Evolutionary conservation across 345 rosid species (phyloP), one percentile per base, ranked within the genome.

Genomic region (Salix brachista): DNA sequence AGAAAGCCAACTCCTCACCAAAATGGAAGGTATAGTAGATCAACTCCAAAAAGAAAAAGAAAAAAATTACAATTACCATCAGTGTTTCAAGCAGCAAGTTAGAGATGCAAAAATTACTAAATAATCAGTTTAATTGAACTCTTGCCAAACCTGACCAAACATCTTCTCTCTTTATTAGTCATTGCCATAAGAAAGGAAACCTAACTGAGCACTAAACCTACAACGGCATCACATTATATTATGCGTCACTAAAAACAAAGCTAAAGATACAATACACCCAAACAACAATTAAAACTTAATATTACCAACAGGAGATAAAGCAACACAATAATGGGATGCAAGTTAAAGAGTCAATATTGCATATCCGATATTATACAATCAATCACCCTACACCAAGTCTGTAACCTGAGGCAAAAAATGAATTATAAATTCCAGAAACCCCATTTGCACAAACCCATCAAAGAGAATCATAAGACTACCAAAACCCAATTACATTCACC

Each of bases 341-440:
- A 68, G 67, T 69, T 58, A 42, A 19, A 70, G 23, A 71, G 65
- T 36, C 67, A 77, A 71, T 71, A 71, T 32, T 54, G 16, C 50
- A 74, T 16, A 39, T 32, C 46, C n/a, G 23, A 28, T 11, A 28
- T 21, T 42, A 28, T 21, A 32, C 44, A 30, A 12, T 69, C 18
- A 58, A 30, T 44, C 30, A 75, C 6, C 67, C 72, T 17, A 72
- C 50, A 39, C 79, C 32, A 69, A 46, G 14, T 58, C 62, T 58
- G 6, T 5, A 46, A 25, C 28, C 26, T 68, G 18, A 28, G 41
- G 74, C 41, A n/a, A 58, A 12, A 58, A 69, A 69, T 41, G 12
- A 16, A 80, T 41, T 4, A 60, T 74, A 74, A 70, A 73, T 75
- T 69, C 37, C 71, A 75, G 65, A 56, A 34, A 78, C 56, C 10